phyloP scores from a whole-genome alignment of 441 rosid species.

The Aquilaria agallochum region DNA sequence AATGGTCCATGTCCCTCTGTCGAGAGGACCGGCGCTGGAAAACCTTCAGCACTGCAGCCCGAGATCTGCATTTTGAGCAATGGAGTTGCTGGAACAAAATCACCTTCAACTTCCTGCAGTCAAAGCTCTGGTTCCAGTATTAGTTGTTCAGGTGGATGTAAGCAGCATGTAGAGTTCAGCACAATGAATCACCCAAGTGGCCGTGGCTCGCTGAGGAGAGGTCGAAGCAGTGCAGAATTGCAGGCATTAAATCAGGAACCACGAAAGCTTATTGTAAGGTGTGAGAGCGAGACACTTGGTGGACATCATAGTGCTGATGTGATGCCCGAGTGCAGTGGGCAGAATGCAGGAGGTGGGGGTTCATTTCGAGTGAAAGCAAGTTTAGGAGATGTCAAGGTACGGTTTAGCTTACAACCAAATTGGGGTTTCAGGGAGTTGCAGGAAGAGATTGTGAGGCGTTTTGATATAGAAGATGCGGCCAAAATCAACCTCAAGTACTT shows the following conservation, averaged over 20 bases:
- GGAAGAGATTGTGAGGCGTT: conserved; percentile 64
- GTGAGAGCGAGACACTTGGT: too few species aligned
- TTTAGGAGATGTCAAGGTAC: conserved; percentile 51
- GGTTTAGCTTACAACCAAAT: conserved; percentile 62
- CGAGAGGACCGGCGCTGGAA: conserved; percentile 21
- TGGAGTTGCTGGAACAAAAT: conserved; percentile 37
- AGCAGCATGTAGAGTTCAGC: too few species aligned
- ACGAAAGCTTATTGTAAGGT: too few species aligned
- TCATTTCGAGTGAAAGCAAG: conserved; percentile 51
- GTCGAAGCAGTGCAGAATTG: too few species aligned
- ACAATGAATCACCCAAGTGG: too few species aligned
- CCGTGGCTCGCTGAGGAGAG: too few species aligned
- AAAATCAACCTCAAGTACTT: conserved; percentile 67
- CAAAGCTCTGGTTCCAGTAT: conserved; percentile 70
- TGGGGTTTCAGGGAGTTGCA: conserved; percentile 58
- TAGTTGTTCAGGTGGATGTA: conserved; percentile 40
- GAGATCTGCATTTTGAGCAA: conserved; percentile 25
- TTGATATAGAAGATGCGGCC: conserved; percentile 41
- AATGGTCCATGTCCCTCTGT: conserved; percentile 25
- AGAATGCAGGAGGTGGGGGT: conserved; percentile 12
- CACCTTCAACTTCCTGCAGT: conserved; percentile 62
- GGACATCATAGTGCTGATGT: too few species aligned
- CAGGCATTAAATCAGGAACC: too few species aligned
- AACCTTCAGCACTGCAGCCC: conserved; percentile 27
- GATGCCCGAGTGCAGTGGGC: background rate